Evolutionary conservation across 768 basidiomycete species (phyloP).

Genomic region (Neoboletus brunneissimus): DNA sequence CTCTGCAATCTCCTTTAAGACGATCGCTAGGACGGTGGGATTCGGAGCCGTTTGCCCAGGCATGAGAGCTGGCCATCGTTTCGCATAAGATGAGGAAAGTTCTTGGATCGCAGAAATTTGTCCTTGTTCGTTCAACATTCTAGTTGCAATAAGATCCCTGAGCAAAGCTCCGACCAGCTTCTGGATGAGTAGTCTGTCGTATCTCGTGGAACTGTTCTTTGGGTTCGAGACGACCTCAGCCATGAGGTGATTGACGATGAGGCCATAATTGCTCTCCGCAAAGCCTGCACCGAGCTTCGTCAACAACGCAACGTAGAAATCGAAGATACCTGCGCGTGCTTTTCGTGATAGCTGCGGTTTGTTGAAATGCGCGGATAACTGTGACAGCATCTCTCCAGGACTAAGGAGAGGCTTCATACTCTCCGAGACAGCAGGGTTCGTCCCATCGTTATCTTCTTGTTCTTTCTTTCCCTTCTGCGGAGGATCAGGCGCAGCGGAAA

Average conservation of each 20-base stretch:
- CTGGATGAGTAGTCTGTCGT: constrained; percentile 72
- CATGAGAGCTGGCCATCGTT: constrained; percentile 91
- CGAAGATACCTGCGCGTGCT: constrained; percentile 81
- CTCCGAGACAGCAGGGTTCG: constrained; percentile 46
- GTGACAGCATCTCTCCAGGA: constrained; percentile 76
- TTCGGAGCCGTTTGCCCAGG: constrained; percentile 75
- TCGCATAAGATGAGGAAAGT: constrained; percentile 74
- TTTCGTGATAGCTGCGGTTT: constrained; percentile 64
- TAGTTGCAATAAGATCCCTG: constrained; percentile 80
- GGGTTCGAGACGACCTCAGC: constrained; percentile 67
- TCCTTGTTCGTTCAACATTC: constrained; percentile 90
- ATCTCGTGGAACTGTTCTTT: constrained; percentile 53
- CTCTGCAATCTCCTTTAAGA: constrained; percentile 80
- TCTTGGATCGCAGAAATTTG: constrained; percentile 92
- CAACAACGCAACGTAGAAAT: constrained; percentile 81
- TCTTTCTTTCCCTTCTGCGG: constrained; percentile 62
- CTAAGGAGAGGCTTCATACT: constrained; percentile 66
- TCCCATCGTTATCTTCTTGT: constrained; percentile 57
- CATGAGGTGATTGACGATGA: constrained; percentile 77
- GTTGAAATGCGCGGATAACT: constrained; percentile 80
- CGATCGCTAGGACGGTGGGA: constrained; percentile 66
- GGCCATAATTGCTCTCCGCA: constrained; percentile 78
- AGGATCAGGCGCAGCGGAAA: constrained; percentile 42
- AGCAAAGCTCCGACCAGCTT: constrained; percentile 74
- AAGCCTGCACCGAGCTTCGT: constrained; percentile 71